These are phyloP conservation scores for Trypanosoma rangeli DNA, from an alignment of 208 protist species.

Conservation along the genomic window DNA sequence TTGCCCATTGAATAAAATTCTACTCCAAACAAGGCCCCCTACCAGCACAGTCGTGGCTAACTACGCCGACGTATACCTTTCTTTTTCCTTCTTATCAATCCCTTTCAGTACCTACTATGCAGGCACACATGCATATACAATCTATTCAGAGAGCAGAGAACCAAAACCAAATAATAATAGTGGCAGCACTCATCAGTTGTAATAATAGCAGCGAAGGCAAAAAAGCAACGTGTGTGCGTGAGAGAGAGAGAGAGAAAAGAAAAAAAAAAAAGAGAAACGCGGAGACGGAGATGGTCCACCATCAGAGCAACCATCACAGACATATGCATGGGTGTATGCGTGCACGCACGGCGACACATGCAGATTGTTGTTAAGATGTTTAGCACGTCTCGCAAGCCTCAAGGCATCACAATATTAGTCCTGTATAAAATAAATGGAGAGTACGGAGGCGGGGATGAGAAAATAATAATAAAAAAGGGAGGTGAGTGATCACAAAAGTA, in stretches of 20 bases:
- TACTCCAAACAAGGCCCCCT: neutral
- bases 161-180: slow-evolving; percentile 1
- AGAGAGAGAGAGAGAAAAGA: neutral
- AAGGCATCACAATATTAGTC: neutral
- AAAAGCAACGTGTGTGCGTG: no score
- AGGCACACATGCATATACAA: neutral
- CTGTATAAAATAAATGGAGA: neutral
- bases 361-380: neutral
- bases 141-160: neutral
- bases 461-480: no score
- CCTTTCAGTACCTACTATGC: neutral
- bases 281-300: neutral
- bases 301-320: neutral
- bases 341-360: neutral
- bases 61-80: neutral
- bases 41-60: neutral
- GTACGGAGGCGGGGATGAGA: neutral
- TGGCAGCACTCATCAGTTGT: no score
- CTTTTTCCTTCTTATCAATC: neutral
- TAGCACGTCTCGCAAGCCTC: neutral
- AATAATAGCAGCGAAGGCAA: no score
- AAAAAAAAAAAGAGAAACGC: slow-evolving; percentile 10
- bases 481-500: neutral
- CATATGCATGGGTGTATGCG: neutral
- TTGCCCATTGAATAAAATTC: neutral